Percentiles rank a stretch among this genome's conserved stretches.
phyloP scores from a whole-genome alignment of 495 filamentous ascomycete species.

The Penicillium simplicissimum region DNA sequence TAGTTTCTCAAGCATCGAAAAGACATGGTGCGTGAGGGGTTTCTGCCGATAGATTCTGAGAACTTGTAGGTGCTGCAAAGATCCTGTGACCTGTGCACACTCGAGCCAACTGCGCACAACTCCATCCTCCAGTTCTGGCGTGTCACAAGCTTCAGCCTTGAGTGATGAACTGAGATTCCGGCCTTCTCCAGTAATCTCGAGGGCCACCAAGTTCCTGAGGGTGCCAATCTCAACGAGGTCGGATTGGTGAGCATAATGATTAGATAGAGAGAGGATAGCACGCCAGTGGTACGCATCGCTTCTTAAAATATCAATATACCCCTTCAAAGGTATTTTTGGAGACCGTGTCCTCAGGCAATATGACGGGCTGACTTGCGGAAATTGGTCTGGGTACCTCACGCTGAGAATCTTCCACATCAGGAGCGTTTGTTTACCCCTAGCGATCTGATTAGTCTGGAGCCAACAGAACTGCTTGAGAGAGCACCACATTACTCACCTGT shows the following conservation, averaged over 20 bases:
- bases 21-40: slow-evolving; percentile 20
- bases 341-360: slow-evolving; percentile 27
- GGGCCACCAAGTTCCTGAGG: slow-evolving; percentile 39
- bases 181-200: slow-evolving; percentile 36
- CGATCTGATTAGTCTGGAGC: slow-evolving; percentile 3
- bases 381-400: slow-evolving; percentile 36
- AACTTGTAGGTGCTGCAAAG: slow-evolving; percentile 39
- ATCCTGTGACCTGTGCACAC: slow-evolving; percentile 23
- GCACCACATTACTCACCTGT: slow-evolving; percentile 23
- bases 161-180: neutral
- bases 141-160: neutral
- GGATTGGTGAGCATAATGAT: slow-evolving; percentile 24
- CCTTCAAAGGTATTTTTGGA: slow-evolving; percentile 28
- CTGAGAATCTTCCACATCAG: slow-evolving; percentile 48
- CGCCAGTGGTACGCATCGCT: slow-evolving; percentile 33
- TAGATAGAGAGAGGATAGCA: slow-evolving; percentile 31
- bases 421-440: slow-evolving; percentile 40
- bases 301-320: slow-evolving; percentile 38
- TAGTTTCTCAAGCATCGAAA: slow-evolving; percentile 31
- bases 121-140: slow-evolving; percentile 32
- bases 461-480: neutral
- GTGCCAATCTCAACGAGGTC: slow-evolving; percentile 39
- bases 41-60: slow-evolving; percentile 34
- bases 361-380: slow-evolving; percentile 23
- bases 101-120: slow-evolving; percentile 44